Conservation (phyloP, 2,329 filamentous ascomycete species). For the Leptographium galeiforme region DNA sequence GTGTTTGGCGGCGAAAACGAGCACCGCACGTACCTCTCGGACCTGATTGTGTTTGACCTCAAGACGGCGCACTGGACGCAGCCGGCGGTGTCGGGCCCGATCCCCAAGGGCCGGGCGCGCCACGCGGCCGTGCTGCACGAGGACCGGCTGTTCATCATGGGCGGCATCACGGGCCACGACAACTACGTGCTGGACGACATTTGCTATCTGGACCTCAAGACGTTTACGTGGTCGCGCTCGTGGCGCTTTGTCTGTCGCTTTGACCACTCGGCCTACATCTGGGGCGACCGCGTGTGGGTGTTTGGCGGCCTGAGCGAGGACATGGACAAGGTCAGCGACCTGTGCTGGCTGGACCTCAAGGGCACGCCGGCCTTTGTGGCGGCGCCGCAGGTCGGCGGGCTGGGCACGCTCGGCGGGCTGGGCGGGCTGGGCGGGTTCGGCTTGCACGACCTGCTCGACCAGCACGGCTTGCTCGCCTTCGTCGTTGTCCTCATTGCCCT, state of each 20-base stretch:
- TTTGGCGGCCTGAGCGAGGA: constrained; percentile 90
- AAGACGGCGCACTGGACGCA: constrained; percentile 93
- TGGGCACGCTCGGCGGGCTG: constrained; percentile 35
- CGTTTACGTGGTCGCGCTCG: constrained; percentile 90
- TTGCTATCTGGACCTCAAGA: constrained; percentile 92
- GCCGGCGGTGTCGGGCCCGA: constrained; percentile 68
- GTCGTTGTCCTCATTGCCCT: background rate
- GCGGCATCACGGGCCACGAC: constrained; percentile 87
- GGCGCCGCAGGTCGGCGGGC: constrained; percentile 41
- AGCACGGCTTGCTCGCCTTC: background rate
- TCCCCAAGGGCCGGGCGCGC: constrained; percentile 79
- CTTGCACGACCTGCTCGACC: too few species aligned
- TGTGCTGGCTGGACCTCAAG: constrained; percentile 96
- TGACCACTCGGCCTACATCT: constrained; percentile 90
- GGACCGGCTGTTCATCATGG: constrained; percentile 90
- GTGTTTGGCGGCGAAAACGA: constrained; percentile 98
- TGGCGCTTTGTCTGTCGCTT: constrained; percentile 95
- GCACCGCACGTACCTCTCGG: constrained; percentile 86
- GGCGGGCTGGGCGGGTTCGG: constrained; percentile 35
- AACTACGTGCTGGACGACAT: constrained; percentile 91
- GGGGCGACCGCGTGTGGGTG: constrained; percentile 85
- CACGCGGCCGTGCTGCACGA: constrained; percentile 92
- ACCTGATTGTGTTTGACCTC: constrained; percentile 91
- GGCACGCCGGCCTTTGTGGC: constrained; percentile 74
- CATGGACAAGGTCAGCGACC: constrained; percentile 91